Evolutionary conservation across 2,329 filamentous ascomycete genomes (phyloP).

Genomic region (Sordariomycetes sp.): DNA sequence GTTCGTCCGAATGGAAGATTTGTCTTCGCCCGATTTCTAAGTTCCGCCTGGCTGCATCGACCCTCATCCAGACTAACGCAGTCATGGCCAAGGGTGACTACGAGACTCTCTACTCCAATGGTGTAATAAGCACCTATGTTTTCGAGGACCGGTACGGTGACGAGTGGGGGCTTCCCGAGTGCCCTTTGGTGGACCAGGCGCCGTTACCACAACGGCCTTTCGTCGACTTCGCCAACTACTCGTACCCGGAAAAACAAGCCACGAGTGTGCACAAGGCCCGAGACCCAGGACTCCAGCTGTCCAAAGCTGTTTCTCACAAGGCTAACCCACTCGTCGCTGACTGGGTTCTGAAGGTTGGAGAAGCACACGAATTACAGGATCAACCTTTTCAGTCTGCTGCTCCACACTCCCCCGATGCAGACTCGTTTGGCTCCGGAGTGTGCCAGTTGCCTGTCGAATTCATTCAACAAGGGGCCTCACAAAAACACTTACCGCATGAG

Average conservation of each 20-base stretch:
- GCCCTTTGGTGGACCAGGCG: neutral
- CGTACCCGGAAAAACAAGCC: neutral
- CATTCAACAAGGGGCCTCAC: neutral
- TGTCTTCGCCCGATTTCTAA: constrained; percentile 12
- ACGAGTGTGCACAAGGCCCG: neutral
- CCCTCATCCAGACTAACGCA: constrained; percentile 11
- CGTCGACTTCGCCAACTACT: neutral
- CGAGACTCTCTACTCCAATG: constrained; percentile 1
- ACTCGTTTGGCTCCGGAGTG: neutral
- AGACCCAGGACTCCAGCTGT: neutral
- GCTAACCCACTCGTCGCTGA: neutral
- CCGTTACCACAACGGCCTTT: neutral
- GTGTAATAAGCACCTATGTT: neutral
- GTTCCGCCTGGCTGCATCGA: constrained; percentile 13
- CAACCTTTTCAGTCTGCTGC: neutral
- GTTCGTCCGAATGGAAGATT: neutral
- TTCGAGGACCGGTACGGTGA: neutral
- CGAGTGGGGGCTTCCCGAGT: neutral
- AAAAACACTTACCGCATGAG: neutral
- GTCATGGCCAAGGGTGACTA: constrained; percentile 8
- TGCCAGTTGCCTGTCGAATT: neutral
- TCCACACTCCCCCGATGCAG: neutral
- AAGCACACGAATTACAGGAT: neutral
- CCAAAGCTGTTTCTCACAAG: neutral
- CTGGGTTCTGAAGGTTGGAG: neutral